Evolutionary conservation across 352 stramenopile species (phyloP).

Genomic region (Discostella stelligera): DNA sequence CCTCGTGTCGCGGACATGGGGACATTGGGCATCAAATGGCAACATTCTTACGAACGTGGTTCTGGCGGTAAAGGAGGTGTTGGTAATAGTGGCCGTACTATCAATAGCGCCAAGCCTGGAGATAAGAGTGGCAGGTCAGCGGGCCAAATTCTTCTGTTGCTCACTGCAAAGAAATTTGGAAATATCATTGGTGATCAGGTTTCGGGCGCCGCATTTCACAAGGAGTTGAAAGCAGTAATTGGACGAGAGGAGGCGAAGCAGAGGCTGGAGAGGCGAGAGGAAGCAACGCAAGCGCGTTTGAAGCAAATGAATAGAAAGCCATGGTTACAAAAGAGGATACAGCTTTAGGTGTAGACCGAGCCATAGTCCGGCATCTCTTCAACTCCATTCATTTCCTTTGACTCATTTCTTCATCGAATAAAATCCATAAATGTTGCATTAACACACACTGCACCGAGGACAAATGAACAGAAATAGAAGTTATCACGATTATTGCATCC

Average conservation of each 20-base stretch:
- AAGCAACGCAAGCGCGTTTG: conserved; percentile 65
- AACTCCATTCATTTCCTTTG: conserved; percentile 2
- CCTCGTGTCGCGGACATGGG: conserved; percentile 72
- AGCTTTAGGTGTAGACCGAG: too few species aligned
- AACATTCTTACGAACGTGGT: conserved; percentile 74
- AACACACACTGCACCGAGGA: too few species aligned
- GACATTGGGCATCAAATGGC: conserved; percentile 78
- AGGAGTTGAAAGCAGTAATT: conserved; percentile 65
- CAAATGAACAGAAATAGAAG: too few species aligned
- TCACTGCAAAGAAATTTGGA: conserved; percentile 76
- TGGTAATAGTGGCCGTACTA: conserved; percentile 57
- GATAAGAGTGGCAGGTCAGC: conserved; percentile 53
- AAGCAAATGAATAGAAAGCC: conserved; percentile 82
- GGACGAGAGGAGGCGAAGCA: conserved; percentile 69
- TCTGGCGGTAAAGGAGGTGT: conserved; percentile 76
- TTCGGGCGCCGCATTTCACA: conserved; percentile 73
- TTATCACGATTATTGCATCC: conserved; percentile 20
- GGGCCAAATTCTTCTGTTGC: conserved; percentile 76
- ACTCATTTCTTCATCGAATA: background rate
- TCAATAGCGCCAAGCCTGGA: conserved; percentile 31
- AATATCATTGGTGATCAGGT: conserved; percentile 64
- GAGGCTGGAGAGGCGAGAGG: conserved; percentile 51
- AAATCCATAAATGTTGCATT: background rate
- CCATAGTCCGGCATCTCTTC: background rate
- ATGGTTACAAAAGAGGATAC: conserved; percentile 65